Evolutionary conservation across 345 rosid species (phyloP), one percentile per base, ranked within the genome.

Genomic region (Schrenkiella parvula): DNA sequence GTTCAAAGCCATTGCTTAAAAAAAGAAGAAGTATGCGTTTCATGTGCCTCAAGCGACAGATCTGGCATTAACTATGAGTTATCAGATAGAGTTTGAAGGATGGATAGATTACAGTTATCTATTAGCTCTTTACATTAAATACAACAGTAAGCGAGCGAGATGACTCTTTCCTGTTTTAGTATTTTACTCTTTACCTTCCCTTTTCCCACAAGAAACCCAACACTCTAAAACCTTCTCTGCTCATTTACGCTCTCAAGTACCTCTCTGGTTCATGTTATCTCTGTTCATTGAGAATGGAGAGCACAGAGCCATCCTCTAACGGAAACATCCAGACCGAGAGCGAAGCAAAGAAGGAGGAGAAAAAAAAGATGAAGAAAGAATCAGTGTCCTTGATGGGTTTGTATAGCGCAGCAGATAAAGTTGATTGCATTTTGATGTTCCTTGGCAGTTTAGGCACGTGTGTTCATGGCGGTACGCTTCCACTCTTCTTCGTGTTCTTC

Each of bases 391-490:
- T 87, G 78, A 71, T 89, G 34, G 84, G 87, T 34, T 70, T 91
- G 15, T 89, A 86, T 75, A 74, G 68, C n/a, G 88, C 92, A 50
- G 88, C 96, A 0, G 98, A 89, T 78, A 79, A 73, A 29, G 10
- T 77, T 22, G 96, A 88, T 69, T 86, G 8, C 62, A 2, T 79
- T 2, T 39, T 89, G 67, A 92, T 89, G 93, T 61, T 86, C 42
- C 18, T 89, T 0, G 97, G 93, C 12, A 74, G 83, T 59, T 44
- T 82, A 37, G 97, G 91, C 0, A 79, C 95, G 0, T 83, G 80
- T 67, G 18, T 85, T 15, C 97, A 89, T 14, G 97, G 97, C 4
- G 88, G 86, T 15, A 82, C 91, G 2, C 89, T 89, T 69, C 97
- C 97, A 0, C 72, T 84, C 4, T 89, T 91, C 79, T 84, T 89